Evolutionary conservation across 2,329 filamentous ascomycete species (phyloP).

Genomic region (Aspergillus sp.): DNA sequence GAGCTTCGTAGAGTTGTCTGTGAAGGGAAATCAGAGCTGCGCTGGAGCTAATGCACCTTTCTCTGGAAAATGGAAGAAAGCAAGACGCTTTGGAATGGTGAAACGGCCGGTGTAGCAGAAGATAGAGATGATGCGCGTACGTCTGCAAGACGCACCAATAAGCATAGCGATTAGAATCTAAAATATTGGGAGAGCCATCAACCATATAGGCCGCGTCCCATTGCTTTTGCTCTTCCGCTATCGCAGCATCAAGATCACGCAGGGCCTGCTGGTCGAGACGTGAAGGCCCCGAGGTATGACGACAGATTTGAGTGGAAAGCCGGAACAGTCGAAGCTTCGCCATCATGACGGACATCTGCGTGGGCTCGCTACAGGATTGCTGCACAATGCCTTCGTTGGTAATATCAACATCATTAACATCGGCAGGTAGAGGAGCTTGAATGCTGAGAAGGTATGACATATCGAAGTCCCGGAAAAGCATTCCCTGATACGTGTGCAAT

Average conservation of each 20-base stretch:
- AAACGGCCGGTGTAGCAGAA: constrained; percentile 32
- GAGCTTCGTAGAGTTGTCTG: no score
- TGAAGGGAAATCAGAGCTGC: constrained; percentile 22
- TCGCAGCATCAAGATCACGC: constrained; percentile 13
- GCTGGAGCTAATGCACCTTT: constrained; percentile 25
- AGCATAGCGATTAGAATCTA: constrained; percentile 26
- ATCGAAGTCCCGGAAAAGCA: no score
- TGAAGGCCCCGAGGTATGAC: constrained; percentile 15
- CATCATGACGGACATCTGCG: constrained; percentile 37
- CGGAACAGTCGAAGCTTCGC: constrained; percentile 32
- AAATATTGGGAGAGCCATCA: constrained; percentile 19
- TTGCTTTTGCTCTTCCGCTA: constrained; percentile 21
- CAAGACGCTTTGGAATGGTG: neutral
- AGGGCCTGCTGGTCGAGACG: constrained; percentile 13
- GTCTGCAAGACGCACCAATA: constrained; percentile 33
- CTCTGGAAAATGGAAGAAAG: constrained; percentile 13
- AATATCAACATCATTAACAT: constrained; percentile 30
- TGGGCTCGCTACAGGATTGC: constrained; percentile 21
- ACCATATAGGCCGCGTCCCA: constrained; percentile 23
- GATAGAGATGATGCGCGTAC: constrained; percentile 34
- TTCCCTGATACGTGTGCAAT: no score
- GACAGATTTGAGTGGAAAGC: constrained; percentile 30
- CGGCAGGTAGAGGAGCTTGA: constrained; percentile 22
- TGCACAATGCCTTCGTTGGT: constrained; percentile 8
- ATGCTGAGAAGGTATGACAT: constrained; percentile 15